Percentiles rank a stretch among this genome's conserved stretches.
These are phyloP conservation scores for Paramecium sonneborni DNA, from an alignment of 73 alveolate species.

Conservation along the genomic window DNA sequence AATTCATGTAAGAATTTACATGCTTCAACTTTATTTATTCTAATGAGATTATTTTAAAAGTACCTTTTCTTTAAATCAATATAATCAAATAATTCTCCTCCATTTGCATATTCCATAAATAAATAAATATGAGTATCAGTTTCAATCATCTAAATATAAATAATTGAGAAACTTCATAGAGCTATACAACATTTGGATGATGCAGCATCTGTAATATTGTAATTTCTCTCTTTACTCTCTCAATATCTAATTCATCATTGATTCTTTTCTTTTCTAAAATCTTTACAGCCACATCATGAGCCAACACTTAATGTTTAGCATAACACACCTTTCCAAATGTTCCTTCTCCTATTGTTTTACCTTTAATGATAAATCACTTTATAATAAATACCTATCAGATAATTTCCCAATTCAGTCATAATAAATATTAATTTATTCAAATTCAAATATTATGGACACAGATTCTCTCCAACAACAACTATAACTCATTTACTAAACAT, in stretches of 20 bases:
- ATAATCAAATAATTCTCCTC: slow-evolving; percentile 90
- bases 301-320: slow-evolving; percentile 51
- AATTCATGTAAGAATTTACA: slow-evolving; percentile 83
- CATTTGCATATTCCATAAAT: slow-evolving; percentile 87
- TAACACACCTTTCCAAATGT: slow-evolving; percentile 64
- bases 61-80: slow-evolving; percentile 65
- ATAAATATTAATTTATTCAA: slow-evolving; percentile 27
- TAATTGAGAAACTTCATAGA: slow-evolving; percentile 64
- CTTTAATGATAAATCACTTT: not conserved
- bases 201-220: slow-evolving; percentile 50
- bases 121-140: slow-evolving; percentile 80
- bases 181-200: slow-evolving; percentile 54
- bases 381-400: slow-evolving; percentile 33
- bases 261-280: slow-evolving; percentile 63
- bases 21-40: slow-evolving; percentile 85
- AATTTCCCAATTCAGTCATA: slow-evolving; percentile 53
- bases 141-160: slow-evolving; percentile 73
- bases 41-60: slow-evolving; percentile 55
- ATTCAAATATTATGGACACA: slow-evolving; percentile 42
- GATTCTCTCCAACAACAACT: not conserved
- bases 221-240: slow-evolving; percentile 64
- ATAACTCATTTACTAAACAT: not conserved
- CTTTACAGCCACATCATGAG: slow-evolving; percentile 64
- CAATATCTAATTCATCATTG: slow-evolving; percentile 58
- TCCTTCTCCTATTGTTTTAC: slow-evolving; percentile 65